A percentile compares a stretch with the other conserved stretches of the same genome.
phyloP scores from a whole-genome alignment of 2,329 filamentous ascomycete species.

The Stachybotrys chlorohalonatus region DNA sequence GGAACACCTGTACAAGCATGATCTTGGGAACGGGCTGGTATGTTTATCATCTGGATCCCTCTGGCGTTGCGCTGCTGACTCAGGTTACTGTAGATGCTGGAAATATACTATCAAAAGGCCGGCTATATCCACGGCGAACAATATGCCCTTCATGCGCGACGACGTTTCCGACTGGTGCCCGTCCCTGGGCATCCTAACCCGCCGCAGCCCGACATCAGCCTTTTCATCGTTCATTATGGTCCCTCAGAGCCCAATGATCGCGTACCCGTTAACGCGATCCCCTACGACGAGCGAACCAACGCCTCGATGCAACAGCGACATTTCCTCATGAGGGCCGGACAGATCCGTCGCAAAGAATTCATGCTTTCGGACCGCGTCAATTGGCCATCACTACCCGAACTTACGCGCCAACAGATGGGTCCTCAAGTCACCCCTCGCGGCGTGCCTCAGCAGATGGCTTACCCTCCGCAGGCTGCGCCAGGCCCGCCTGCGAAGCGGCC shows the following conservation, averaged over 20 bases:
- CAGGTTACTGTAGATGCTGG: constrained; percentile 56
- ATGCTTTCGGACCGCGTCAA: constrained; percentile 84
- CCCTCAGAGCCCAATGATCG: constrained; percentile 66
- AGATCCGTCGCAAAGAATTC: constrained; percentile 84
- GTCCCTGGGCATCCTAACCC: constrained; percentile 60
- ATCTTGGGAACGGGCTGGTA: constrained; percentile 54
- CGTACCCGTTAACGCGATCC: constrained; percentile 59
- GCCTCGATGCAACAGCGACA: constrained; percentile 50
- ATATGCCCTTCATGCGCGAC: constrained; percentile 66
- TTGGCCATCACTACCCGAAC: constrained; percentile 72
- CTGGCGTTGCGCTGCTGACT: neutral
- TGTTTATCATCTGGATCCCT: constrained; percentile 8
- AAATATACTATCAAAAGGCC: constrained; percentile 74
- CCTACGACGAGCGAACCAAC: constrained; percentile 52
- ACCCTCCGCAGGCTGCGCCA: constrained; percentile 42
- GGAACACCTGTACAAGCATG: constrained; percentile 68
- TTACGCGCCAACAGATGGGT: constrained; percentile 41
- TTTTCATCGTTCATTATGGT: constrained; percentile 90
- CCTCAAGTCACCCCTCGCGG: constrained; percentile 34
- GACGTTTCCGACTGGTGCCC: constrained; percentile 78
- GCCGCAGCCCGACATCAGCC: constrained; percentile 64
- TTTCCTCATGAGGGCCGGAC: constrained; percentile 65
- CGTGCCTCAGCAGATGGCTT: constrained; percentile 53
- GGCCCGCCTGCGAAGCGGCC: constrained; percentile 48
- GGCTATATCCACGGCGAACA: constrained; percentile 73